Conservation (phyloP, 2,329 filamentous ascomycete genomes). For the Chaetomium sp. region DNA sequence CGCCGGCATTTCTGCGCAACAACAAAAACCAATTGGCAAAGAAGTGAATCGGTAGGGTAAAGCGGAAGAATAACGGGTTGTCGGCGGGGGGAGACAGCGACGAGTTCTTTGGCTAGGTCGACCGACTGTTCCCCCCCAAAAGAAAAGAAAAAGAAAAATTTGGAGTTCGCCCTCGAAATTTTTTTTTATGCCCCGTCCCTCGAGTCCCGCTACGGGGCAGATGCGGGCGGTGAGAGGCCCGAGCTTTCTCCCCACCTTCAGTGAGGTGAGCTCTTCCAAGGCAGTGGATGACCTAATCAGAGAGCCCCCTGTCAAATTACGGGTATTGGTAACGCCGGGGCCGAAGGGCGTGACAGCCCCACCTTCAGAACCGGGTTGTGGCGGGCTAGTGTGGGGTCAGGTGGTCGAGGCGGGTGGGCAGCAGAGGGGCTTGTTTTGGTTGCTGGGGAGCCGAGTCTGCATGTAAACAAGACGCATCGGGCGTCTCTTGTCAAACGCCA, state of each 20-base stretch:
- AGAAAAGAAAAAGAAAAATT: constrained; percentile 21
- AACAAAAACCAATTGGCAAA: constrained; percentile 14
- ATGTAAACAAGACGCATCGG: constrained; percentile 21
- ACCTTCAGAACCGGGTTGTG: neutral
- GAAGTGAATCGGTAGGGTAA: constrained; percentile 3
- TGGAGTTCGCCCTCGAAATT: constrained; percentile 17
- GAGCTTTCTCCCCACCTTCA: no score
- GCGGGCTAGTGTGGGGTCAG: neutral
- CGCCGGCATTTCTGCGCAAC: constrained; percentile 56
- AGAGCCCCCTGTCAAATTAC: no score
- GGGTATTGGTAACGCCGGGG: no score
- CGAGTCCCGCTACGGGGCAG: constrained; percentile 18
- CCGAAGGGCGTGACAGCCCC: no score
- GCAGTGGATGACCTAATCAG: no score
- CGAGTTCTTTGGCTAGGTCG: constrained; percentile 15
- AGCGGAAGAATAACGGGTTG: neutral
- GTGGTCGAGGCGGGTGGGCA: neutral
- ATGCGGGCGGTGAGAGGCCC: constrained; percentile 17
- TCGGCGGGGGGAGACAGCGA: constrained; percentile 23
- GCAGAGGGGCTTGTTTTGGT: constrained; percentile 4
- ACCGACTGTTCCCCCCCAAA: constrained; percentile 26
- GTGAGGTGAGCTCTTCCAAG: no score
- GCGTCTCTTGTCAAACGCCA: constrained; percentile 7
- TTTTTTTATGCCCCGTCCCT: constrained; percentile 20
- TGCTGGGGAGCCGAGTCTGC: constrained; percentile 18